Conservation (phyloP, 257 asterid genomes). For the Coffea canephora region DNA sequence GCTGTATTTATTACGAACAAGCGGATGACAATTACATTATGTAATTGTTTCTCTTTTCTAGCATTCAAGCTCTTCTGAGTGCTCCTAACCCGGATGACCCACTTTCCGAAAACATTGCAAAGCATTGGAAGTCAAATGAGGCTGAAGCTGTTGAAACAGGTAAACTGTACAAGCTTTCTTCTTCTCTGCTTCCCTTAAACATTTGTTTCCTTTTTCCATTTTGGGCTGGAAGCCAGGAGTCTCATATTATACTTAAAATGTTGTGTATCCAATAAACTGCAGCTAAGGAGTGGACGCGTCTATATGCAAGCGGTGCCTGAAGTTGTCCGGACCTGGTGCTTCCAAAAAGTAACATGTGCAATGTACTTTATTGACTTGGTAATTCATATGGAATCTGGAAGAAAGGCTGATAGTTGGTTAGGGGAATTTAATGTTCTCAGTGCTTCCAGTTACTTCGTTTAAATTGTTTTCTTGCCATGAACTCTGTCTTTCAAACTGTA, state of each 20-base stretch:
- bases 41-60: conserved; percentile 17
- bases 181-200: too few species aligned
- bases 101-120: conserved; percentile 96
- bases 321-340: conserved; percentile 17
- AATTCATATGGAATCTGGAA: conserved; percentile 27
- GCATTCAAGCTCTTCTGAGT: conserved; percentile 99
- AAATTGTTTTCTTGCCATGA: conserved; percentile 25
- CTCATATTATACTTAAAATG: background rate
- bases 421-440: conserved; percentile 21
- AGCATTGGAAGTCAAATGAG: conserved; percentile 97
- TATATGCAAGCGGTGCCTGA: conserved; percentile 91
- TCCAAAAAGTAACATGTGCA: conserved; percentile 26
- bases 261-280: conserved; percentile 26
- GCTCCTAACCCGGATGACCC: conserved; percentile 99
- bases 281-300: conserved; percentile 93
- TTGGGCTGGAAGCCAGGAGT: background rate
- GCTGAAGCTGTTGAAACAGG: conserved; percentile 99
- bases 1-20: background rate
- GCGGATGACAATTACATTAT: background rate
- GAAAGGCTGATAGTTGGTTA: conserved; percentile 37
- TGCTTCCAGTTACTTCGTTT: conserved; percentile 23
- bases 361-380: conserved; percentile 38
- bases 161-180: conserved; percentile 15
- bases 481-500: conserved; percentile 35
- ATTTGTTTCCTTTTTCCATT: background rate